Percentiles rank a stretch among this genome's conserved stretches.
These are phyloP conservation scores for Malus hybrid DNA, from an alignment of 331 rosid genomes.

Conservation along the genomic window DNA sequence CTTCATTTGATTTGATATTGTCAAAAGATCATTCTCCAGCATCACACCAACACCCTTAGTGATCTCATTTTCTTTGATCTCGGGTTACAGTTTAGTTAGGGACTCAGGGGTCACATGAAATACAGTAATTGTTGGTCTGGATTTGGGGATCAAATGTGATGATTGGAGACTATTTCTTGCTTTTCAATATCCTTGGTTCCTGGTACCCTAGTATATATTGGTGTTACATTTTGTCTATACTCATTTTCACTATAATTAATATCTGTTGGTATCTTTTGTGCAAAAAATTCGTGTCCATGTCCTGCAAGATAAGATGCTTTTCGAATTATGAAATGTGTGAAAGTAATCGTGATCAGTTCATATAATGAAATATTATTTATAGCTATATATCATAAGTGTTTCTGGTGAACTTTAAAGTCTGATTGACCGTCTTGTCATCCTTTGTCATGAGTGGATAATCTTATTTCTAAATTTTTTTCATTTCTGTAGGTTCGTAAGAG, in stretches of 20 bases:
- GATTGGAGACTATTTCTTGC: not conserved
- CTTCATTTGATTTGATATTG: not conserved
- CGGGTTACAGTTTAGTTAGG: not conserved
- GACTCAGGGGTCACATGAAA: not conserved
- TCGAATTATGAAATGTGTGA: not conserved
- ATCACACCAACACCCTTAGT: not conserved
- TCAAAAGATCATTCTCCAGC: not conserved
- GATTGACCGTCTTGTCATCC: not conserved
- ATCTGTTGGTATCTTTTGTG: not conserved
- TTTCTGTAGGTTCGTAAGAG: constrained; percentile 70
- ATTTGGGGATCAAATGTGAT: not conserved
- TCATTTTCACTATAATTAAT: not conserved
- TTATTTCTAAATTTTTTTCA: not conserved
- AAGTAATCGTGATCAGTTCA: not conserved
- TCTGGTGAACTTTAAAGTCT: not conserved
- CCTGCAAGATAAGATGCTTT: not conserved
- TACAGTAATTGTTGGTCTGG: not conserved
- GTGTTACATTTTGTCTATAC: not conserved
- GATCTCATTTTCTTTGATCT: not conserved
- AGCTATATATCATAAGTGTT: not conserved
- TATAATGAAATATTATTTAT: not conserved
- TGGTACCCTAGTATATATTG: not conserved
- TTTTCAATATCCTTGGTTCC: not conserved
- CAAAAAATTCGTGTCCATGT: not conserved
- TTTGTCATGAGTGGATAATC: not conserved